Evolutionary conservation across 805 yeast species (phyloP), one percentile per base, ranked within the genome.

Genomic region (Suhomyces sp.): DNA sequence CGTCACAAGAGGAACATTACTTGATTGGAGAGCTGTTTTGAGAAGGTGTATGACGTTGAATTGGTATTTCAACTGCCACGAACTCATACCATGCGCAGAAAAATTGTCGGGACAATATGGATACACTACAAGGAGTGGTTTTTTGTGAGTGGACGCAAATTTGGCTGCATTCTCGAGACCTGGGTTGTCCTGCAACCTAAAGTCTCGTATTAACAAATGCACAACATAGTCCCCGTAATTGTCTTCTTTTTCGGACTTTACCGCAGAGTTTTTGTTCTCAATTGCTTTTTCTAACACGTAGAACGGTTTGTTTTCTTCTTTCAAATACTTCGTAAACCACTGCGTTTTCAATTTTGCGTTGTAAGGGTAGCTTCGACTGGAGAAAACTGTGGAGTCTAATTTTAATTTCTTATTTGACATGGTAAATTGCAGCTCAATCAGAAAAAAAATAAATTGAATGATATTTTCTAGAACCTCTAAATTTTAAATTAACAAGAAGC

Each of bases 101-200:
- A 74, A 69, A 41, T 72, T 78, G 33, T 72, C 70, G 10, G 72
- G 66, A 33, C 78, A 74, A 48, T 72, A 61, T 19, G 78, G 67
- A 60, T 73, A 80, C 10, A 80, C 54, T 0, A 78, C 70, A 10
- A 78, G 60, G 50, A 80, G 64, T 2, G 76, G 73, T 4, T 69
- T 63, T 3, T 62, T 58, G 27, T 55, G 47, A n/a, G 61, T 51
- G 17, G 58, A 49, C 2, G 77, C 76, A 7, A 64, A 54, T 22
- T 68, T 54, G 38, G 73, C 57, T 1, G 80, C 79, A 15, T 67
- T 55, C 12, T 55, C 61, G 40, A 81, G 65, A 0, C 75, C 79
- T 1, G 63, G 65, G 57, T 81, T 81, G 58, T 81, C 83, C 8
- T 60, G 63, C 6, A 72, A 51, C 45, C 85, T 65, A 26, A 81